Percentiles rank a stretch among this genome's conserved stretches.
Evolutionary conservation across 2,329 filamentous ascomycete species (phyloP).

Genomic region (Hypomyces perniciosus): DNA sequence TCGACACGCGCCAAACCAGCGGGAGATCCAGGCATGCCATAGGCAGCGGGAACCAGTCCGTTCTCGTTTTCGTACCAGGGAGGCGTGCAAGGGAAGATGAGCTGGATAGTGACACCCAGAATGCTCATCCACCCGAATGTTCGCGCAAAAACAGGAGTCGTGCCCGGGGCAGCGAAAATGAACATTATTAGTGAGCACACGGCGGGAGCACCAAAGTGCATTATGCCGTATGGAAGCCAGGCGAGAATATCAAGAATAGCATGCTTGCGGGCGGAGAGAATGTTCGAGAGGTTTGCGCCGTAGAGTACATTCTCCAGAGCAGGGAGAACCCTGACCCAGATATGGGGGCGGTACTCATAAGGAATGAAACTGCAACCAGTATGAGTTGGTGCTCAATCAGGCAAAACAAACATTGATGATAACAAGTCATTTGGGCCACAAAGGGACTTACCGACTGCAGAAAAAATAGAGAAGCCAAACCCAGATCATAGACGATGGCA

Average conservation of each 20-base stretch:
- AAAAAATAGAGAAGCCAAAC: constrained; percentile 90
- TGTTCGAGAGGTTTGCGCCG: constrained; percentile 91
- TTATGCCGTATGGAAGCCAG: constrained; percentile 88
- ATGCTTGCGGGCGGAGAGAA: constrained; percentile 84
- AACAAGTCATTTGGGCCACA: not conserved
- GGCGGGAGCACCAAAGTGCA: constrained; percentile 81
- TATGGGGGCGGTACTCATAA: constrained; percentile 79
- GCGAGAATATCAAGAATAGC: constrained; percentile 79
- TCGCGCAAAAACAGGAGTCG: constrained; percentile 75
- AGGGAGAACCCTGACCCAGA: constrained; percentile 91
- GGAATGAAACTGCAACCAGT: constrained; percentile 69
- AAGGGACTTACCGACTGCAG: constrained; percentile 70
- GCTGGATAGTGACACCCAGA: constrained; percentile 77
- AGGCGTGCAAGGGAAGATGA: constrained; percentile 87
- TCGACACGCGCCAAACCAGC: constrained; percentile 87
- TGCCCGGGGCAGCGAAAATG: constrained; percentile 80
- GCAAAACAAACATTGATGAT: not conserved
- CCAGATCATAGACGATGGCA: constrained; percentile 79
- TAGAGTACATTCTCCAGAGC: constrained; percentile 95
- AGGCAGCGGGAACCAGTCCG: constrained; percentile 84
- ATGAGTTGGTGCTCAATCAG: no score
- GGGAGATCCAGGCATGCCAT: constrained; percentile 83
- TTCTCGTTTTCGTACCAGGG: constrained; percentile 97
- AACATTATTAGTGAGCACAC: constrained; percentile 77
- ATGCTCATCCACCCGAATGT: constrained; percentile 93